A percentile compares a stretch with the other conserved stretches of the same genome.
These are phyloP conservation scores for Aspergillus heteromorphus DNA, from an alignment of 495 filamentous ascomycete genomes.

Conservation along the genomic window DNA sequence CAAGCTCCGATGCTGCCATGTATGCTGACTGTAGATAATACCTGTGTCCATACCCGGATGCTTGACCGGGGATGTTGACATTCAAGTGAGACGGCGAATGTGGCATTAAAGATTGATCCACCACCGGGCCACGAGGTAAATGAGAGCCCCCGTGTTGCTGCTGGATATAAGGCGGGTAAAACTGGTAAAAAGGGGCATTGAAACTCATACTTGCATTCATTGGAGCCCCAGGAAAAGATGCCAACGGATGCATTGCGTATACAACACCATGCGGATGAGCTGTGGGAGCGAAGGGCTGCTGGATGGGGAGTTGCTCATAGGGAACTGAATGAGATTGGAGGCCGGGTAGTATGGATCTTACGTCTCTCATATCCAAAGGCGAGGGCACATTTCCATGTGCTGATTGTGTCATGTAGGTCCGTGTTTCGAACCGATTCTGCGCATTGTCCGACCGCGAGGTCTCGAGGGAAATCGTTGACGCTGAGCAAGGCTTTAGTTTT, in stretches of 20 bases:
- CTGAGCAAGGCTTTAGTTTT: constrained; percentile 9
- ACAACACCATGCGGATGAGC: constrained; percentile 19
- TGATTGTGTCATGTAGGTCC: constrained; percentile 15
- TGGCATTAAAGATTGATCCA: constrained; percentile 25
- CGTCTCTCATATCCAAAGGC: constrained; percentile 41
- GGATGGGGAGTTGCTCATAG: constrained; percentile 26
- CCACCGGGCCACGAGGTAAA: constrained; percentile 23
- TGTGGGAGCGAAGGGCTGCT: constrained; percentile 15
- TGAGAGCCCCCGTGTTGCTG: constrained; percentile 17
- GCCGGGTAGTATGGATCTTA: constrained; percentile 41
- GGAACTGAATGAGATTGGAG: constrained; percentile 26
- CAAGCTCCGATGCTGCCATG: constrained; percentile 14
- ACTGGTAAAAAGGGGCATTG: constrained; percentile 23
- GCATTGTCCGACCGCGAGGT: constrained; percentile 18
- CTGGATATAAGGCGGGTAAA: constrained; percentile 28
- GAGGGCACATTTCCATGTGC: constrained; percentile 26
- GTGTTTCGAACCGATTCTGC: constrained; percentile 19
- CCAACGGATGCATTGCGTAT: constrained; percentile 34
- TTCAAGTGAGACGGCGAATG: constrained; percentile 15
- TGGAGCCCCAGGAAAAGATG: constrained; percentile 26
- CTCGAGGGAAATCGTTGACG: constrained; percentile 7
- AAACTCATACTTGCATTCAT: constrained; percentile 22
- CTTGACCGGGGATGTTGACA: constrained; percentile 17
- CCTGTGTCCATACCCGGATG: constrained; percentile 18
- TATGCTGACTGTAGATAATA: constrained; percentile 28